A percentile compares a stretch with the other conserved stretches of the same genome.
phyloP scores from a whole-genome alignment of 1,284 basidiomycete species.

The Ceratobasidium papillatum region DNA sequence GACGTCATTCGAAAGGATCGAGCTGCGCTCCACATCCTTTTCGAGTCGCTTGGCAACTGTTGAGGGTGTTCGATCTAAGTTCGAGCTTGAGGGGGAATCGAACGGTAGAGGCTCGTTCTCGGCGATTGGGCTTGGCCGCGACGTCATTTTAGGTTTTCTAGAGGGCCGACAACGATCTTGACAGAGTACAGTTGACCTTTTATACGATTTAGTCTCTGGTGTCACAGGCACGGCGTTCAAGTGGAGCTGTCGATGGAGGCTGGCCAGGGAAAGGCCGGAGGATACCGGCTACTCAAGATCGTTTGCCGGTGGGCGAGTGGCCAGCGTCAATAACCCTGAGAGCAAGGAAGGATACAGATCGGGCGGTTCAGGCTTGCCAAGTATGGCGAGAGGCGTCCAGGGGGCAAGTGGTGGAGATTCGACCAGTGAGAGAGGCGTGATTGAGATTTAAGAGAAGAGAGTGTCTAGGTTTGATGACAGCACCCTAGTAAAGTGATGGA shows the following conservation, averaged over 20 bases:
- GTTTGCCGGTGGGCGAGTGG: not conserved
- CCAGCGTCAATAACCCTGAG: conserved; percentile 5
- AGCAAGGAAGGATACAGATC: not conserved
- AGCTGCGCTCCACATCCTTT: conserved; percentile 31
- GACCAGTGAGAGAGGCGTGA: not conserved
- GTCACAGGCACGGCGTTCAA: conserved; percentile 12
- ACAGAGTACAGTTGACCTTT: not conserved
- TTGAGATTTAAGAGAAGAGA: not conserved
- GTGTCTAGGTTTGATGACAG: conserved; percentile 24
- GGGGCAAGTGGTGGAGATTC: not conserved
- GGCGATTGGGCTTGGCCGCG: not conserved
- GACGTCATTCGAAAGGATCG: conserved; percentile 34
- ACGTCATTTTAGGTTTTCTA: conserved; percentile 1
- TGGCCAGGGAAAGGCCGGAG: not conserved
- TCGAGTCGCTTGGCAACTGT: not conserved
- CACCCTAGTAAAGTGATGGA: not conserved
- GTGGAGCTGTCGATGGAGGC: not conserved
- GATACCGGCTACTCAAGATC: conserved; percentile 1
- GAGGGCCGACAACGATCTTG: not conserved
- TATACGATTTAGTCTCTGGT: not conserved
- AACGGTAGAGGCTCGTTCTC: conserved; percentile 6
- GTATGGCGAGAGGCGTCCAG: not conserved
- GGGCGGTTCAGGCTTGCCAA: not conserved
- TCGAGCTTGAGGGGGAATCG: not conserved
- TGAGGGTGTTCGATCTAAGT: conserved; percentile 9